phyloP scores from a whole-genome alignment of 768 basidiomycete genomes.

The Lentinula sp. region DNA sequence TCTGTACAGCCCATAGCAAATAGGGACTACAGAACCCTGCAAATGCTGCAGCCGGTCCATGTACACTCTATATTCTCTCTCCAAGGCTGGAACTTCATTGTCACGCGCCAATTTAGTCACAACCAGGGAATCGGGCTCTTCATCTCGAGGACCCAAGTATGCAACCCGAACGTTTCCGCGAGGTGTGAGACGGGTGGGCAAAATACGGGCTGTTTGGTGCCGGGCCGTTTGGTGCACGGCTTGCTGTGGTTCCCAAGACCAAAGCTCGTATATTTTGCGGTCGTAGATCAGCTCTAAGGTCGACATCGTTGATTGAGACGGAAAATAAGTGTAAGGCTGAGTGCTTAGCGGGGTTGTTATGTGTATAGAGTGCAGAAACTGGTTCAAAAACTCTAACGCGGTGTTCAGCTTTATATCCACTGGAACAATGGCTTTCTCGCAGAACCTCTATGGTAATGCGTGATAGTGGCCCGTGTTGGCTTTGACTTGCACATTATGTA shows the following conservation, averaged over 20 bases:
- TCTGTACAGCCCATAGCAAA: slow-evolving; percentile 29
- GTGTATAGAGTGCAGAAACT: neutral
- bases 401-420: neutral
- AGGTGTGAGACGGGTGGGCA: neutral
- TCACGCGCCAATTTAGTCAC: slow-evolving; percentile 29
- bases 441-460: neutral
- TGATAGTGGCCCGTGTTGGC: neutral
- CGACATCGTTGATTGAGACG: slow-evolving; percentile 8
- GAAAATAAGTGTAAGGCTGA: neutral
- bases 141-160: neutral
- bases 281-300: slow-evolving; percentile 22
- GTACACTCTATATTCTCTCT: slow-evolving; percentile 29
- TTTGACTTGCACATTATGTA: neutral
- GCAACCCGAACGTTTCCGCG: neutral
- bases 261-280: slow-evolving; percentile 16
- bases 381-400: neutral
- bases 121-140: slow-evolving; percentile 3
- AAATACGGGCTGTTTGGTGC: slow-evolving; percentile 18
- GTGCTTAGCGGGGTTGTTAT: neutral
- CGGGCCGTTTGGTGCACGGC: slow-evolving; percentile 16
- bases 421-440: neutral
- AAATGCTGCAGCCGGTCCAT: slow-evolving; percentile 22
- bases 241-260: slow-evolving; percentile 18
- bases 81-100: slow-evolving; percentile 17
- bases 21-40: slow-evolving; percentile 33